A percentile compares a stretch with the other conserved stretches of the same genome.
These are phyloP conservation scores for Escallonia herrerae DNA, from an alignment of 129 eudicot species.

Conservation along the genomic window DNA sequence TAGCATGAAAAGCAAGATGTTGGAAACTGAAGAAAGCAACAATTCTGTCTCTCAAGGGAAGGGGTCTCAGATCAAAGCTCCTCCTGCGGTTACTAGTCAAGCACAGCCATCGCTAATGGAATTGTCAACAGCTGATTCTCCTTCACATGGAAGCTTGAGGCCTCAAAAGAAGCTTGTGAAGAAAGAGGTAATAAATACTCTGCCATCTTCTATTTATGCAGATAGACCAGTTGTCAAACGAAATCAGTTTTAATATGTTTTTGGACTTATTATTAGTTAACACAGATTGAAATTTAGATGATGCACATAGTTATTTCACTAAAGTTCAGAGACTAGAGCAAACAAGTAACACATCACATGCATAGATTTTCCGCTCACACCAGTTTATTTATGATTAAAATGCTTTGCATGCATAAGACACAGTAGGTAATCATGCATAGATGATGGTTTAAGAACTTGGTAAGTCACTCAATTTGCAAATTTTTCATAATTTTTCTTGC, in stretches of 20 bases:
- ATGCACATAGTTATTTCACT: no score
- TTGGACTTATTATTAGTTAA: background rate
- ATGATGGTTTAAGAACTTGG: no score
- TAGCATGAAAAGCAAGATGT: constrained; percentile 9
- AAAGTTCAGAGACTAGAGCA: no score
- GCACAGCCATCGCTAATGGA: background rate
- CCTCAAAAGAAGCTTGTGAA: constrained; percentile 33
- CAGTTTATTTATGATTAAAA: no score
- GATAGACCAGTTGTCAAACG: no score
- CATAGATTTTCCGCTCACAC: no score
- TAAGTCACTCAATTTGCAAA: no score
- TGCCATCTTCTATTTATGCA: background rate
- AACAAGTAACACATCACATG: no score
- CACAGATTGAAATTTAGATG: background rate
- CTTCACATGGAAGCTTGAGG: constrained; percentile 32
- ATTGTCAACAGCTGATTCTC: background rate
- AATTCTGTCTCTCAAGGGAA: constrained; percentile 3
- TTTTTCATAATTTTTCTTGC: no score
- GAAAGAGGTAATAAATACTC: constrained; percentile 38
- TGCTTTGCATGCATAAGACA: no score
- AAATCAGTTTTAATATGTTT: no score
- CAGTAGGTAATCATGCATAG: no score
- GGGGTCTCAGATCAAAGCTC: constrained; percentile 10
- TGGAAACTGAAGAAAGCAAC: constrained; percentile 26
- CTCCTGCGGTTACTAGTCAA: background rate